phyloP scores from a whole-genome alignment of 1,284 basidiomycete genomes.

The Gomphus sp. region DNA sequence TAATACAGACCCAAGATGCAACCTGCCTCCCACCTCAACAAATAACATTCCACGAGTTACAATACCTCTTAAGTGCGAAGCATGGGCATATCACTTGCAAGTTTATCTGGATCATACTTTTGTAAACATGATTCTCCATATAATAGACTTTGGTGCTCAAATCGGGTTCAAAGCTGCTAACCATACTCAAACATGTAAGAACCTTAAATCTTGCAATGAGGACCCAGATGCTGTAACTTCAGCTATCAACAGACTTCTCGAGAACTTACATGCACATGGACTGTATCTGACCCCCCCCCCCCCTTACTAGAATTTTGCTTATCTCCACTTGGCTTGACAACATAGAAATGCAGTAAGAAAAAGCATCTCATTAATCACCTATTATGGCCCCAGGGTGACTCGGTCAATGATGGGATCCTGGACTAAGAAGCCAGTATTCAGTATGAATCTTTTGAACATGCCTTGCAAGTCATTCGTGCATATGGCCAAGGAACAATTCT shows the following conservation, averaged over 20 bases:
- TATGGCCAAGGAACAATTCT: conserved; percentile 22
- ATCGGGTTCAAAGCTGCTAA: not conserved
- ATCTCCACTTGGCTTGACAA: conserved; percentile 20
- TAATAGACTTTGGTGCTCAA: not conserved
- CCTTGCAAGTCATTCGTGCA: not conserved
- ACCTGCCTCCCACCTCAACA: not conserved
- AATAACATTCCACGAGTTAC: not conserved
- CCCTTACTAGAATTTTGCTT: conserved; percentile 18
- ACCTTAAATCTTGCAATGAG: not conserved
- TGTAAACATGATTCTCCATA: not conserved
- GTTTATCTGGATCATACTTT: not conserved
- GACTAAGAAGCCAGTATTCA: conserved; percentile 21
- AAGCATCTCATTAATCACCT: conserved; percentile 26
- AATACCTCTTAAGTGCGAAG: not conserved
- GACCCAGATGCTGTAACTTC: not conserved
- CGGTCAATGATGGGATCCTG: conserved; percentile 30
- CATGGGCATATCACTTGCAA: not conserved
- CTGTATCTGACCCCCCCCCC: conserved; percentile 13
- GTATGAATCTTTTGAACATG: conserved; percentile 23
- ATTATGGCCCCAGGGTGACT: conserved; percentile 25
- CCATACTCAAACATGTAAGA: not conserved
- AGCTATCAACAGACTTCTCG: not conserved
- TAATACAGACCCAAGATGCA: not conserved
- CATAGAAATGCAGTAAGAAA: conserved; percentile 21
- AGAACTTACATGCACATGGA: not conserved